Base-by-base conservation (phyloP, 176 grass and related monocot species). In the Hordeum marinum region DNA sequence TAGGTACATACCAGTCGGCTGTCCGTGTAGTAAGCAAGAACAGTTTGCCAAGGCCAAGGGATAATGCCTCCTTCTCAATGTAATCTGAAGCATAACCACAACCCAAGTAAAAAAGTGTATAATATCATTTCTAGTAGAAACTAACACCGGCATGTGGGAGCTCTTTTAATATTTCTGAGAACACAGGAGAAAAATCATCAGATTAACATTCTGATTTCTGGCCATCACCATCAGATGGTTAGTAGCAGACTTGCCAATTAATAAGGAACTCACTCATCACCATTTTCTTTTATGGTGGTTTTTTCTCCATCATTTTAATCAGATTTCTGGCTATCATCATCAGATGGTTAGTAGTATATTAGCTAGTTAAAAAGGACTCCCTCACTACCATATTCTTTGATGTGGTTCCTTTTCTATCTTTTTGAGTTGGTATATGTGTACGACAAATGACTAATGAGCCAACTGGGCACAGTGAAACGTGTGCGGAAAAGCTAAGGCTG, bases 21-120 rank as follows among this genome's bases (percentile, higher is more conserved):
- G 89, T 89, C 45, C 93, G 81, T 37, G 96, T 98, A 52, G 96
- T 95, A 71, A 98, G 93, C 80, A 98, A 92, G 87, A 98, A 98
- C 67, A 98, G 68, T 85, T 89, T 95, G 46, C 90, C 35, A 65
- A 98, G 87, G 63, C 96, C 96, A 87, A 87, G 77, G 27, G 77
- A 89, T 79, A 81, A 65, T 15, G 96, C 93, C 75, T 85, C 88
- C 78, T 95, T 92, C 85, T 98, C 96, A 64, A 98, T 24, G 18
- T 92, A 95, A 85, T 98, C 93, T 98, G 93, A 80, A 92, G 83
- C 17, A 82, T 75, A 71, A 72, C 35, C 66, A 87, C 35, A 88
- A 77, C 20, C 13, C 45, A 36, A 82, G 29, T 54, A 71, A 59
- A 81, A 0, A 80, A 63, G 3, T 67, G n/a, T 63, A 32, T 13